These are phyloP conservation scores for Angomonas ambiguus DNA, from an alignment of 208 protist genomes.

Conservation along the genomic window DNA sequence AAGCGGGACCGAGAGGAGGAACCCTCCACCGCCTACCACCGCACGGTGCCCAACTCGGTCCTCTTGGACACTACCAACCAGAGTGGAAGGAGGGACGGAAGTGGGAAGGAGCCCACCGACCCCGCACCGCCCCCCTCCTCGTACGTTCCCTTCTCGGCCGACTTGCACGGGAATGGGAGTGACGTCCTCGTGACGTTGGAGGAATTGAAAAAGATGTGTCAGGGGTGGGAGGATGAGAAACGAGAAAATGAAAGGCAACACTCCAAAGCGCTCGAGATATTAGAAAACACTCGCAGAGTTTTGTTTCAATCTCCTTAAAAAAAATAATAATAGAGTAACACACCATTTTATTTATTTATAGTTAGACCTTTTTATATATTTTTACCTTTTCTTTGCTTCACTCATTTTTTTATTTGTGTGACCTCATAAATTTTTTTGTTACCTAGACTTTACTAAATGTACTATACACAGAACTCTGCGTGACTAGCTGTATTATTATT, in stretches of 20 bases:
- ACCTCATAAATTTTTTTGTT: neutral
- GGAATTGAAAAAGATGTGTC: constrained; percentile 49
- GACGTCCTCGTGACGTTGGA: constrained; percentile 54
- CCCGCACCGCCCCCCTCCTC: neutral
- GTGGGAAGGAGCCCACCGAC: neutral
- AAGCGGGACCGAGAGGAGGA: neutral
- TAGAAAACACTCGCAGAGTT: constrained; percentile 43
- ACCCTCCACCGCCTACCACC: too few species aligned
- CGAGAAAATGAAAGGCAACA: constrained; percentile 39
- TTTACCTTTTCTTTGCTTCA: constrained; percentile 3
- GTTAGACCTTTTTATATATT: constrained; percentile 7
- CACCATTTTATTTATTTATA: constrained; percentile 3
- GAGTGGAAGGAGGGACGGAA: neutral
- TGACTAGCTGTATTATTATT: too few species aligned
- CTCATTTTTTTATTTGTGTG: neutral
- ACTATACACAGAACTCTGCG: too few species aligned
- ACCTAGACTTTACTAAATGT: too few species aligned
- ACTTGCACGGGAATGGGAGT: constrained; percentile 41
- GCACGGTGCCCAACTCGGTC: neutral
- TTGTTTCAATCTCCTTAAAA: constrained; percentile 19
- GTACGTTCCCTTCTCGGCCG: constrained; percentile 72
- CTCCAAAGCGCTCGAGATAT: constrained; percentile 36
- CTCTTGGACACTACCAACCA: neutral
- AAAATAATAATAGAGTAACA: neutral
- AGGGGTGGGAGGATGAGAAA: constrained; percentile 41